These are phyloP conservation scores for Boletus sensibilis DNA, from an alignment of 768 basidiomycete genomes.

Conservation along the genomic window DNA sequence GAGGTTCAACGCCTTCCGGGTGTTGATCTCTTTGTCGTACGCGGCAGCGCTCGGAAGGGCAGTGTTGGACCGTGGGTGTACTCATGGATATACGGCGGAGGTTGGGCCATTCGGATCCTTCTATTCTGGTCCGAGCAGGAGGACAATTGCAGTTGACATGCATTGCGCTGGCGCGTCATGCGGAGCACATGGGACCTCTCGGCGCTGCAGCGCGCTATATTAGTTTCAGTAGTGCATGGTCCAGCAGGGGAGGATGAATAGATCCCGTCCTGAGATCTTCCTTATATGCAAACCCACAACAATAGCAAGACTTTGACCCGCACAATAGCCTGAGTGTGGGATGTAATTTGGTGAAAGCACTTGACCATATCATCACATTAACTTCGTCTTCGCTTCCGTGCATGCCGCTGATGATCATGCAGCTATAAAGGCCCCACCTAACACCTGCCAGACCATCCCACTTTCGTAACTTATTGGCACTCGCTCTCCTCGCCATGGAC, in stretches of 20 bases:
- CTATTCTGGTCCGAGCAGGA: too few species aligned
- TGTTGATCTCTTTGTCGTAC: neutral
- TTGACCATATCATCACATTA: neutral
- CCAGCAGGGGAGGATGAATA: too few species aligned
- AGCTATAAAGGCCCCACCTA: conserved; percentile 10
- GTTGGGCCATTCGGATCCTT: neutral
- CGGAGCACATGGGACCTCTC: too few species aligned
- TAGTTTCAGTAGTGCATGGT: too few species aligned
- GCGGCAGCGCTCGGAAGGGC: too few species aligned
- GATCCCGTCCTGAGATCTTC: too few species aligned
- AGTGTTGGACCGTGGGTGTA: too few species aligned
- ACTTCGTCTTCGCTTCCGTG: neutral
- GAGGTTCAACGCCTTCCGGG: neutral
- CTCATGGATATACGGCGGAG: neutral
- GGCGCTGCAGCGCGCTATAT: too few species aligned
- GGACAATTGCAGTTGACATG: too few species aligned
- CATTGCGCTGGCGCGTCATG: too few species aligned
- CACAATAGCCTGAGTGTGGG: conserved; percentile 10
- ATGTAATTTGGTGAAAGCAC: neutral
- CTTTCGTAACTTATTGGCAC: conserved; percentile 5
- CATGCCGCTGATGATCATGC: neutral
- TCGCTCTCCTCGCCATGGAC: conserved; percentile 20
- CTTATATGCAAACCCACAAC: neutral
- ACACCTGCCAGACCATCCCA: neutral
- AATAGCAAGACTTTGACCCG: neutral